Evolutionary conservation across 139 green algal species (phyloP).

Genomic region (Chlamydomonas asymmetrica): DNA sequence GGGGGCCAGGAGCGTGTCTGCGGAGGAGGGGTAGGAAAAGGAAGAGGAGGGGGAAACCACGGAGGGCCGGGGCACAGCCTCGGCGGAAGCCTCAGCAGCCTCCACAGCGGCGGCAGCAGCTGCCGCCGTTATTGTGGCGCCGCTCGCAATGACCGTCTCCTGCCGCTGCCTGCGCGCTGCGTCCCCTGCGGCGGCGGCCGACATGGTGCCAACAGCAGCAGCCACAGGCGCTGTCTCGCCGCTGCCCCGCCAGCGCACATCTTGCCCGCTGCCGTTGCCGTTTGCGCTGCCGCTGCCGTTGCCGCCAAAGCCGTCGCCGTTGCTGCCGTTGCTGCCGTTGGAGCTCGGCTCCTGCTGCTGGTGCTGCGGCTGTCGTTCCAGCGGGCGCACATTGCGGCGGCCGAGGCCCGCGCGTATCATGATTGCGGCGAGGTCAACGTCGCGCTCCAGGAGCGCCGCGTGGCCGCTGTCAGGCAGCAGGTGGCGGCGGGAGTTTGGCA

Average conservation of each 20-base stretch:
- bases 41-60: too few relatives aligned
- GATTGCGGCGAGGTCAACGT: slow-evolving; percentile 33
- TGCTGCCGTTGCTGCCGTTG: slow-evolving; percentile 13
- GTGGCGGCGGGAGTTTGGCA: slow-evolving; percentile 45
- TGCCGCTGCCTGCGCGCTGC: too few relatives aligned
- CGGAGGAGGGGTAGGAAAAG: too few relatives aligned
- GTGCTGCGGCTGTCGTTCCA: background rate
- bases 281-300: background rate
- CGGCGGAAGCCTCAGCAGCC: too few relatives aligned
- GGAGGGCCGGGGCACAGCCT: too few relatives aligned
- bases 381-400: background rate
- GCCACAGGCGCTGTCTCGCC: background rate
- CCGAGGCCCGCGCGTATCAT: slow-evolving; percentile 27
- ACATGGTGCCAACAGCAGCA: background rate
- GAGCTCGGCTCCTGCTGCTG: slow-evolving; percentile 4
- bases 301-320: background rate
- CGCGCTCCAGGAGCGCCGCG: slow-evolving; percentile 64
- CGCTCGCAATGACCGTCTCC: too few relatives aligned
- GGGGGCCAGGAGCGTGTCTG: too few relatives aligned
- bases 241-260: background rate
- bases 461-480: slow-evolving; percentile 71
- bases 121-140: too few relatives aligned
- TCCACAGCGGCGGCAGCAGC: too few relatives aligned
- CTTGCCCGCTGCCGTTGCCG: background rate
- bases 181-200: too few relatives aligned